These are phyloP conservation scores for Hypoxylon intermedium DNA, from an alignment of 495 filamentous ascomycete species.

Conservation along the genomic window DNA sequence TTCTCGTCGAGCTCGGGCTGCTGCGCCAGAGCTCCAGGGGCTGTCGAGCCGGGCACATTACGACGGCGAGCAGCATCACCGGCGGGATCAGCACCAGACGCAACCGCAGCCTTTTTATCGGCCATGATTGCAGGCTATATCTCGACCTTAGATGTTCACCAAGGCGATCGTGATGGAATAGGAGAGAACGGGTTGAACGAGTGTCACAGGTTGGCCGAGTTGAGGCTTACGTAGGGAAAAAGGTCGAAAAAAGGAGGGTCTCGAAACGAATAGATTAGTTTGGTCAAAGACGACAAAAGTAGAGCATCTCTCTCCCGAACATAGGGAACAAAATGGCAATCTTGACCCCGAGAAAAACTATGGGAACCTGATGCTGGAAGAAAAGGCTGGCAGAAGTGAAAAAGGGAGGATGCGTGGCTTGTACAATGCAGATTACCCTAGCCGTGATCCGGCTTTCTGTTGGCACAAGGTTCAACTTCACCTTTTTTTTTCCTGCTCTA, in stretches of 20 bases:
- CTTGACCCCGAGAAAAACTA: conserved; percentile 20
- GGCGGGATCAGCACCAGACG: conserved; percentile 68
- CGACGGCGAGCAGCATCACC: conserved; percentile 76
- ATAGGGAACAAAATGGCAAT: conserved; percentile 23
- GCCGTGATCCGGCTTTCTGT: conserved; percentile 31
- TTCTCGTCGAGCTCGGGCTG: conserved; percentile 64
- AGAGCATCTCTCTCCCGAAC: conserved; percentile 29
- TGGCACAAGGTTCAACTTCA: conserved; percentile 8
- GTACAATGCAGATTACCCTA: conserved; percentile 36
- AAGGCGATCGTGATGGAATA: conserved; percentile 17
- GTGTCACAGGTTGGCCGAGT: conserved; percentile 22
- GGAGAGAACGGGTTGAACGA: conserved; percentile 35
- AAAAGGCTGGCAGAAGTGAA: conserved; percentile 15
- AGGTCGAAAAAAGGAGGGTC: conserved; percentile 29
- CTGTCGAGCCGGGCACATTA: conserved; percentile 66
- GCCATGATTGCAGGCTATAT: conserved; percentile 51
- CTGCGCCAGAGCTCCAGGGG: conserved; percentile 44
- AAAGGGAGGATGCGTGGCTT: conserved; percentile 34
- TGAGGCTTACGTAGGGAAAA: conserved; percentile 25
- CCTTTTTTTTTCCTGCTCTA: conserved; percentile 18
- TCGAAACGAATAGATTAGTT: conserved; percentile 37
- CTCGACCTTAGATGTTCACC: conserved; percentile 12
- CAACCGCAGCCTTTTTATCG: conserved; percentile 58
- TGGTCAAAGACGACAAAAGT: conserved; percentile 37
- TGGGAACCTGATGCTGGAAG: conserved; percentile 27